These are phyloP conservation scores for Selaginella tamariscina DNA, from an alignment of 75 land plant species.

Conservation along the genomic window DNA sequence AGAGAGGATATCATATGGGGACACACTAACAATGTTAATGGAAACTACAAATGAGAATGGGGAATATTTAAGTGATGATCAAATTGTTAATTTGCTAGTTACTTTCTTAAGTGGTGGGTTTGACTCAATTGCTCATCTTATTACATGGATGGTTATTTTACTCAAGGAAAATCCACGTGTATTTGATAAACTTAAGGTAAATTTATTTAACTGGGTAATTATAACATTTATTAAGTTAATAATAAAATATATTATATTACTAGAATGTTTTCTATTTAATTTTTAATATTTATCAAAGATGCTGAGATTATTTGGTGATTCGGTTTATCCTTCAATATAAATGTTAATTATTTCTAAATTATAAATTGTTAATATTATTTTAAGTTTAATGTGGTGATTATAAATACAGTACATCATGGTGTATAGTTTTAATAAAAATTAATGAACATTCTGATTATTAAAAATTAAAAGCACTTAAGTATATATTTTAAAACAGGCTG, in stretches of 20 bases:
- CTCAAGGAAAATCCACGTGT: slow-evolving; percentile 38
- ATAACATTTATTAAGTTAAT: no score
- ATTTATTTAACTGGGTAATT: no score
- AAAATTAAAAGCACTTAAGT: no score
- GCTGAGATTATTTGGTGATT: no score
- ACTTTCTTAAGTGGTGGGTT: slow-evolving; percentile 63
- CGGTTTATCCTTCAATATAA: neutral
- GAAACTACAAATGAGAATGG: slow-evolving; percentile 48
- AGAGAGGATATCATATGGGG: slow-evolving; percentile 6
- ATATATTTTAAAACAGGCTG: slow-evolving; percentile 30
- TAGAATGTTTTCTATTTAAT: no score
- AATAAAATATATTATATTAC: no score
- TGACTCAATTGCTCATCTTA: slow-evolving; percentile 54
- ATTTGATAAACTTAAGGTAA: slow-evolving; percentile 45
- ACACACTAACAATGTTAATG: slow-evolving; percentile 48
- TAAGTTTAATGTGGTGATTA: no score
- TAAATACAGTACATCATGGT: no score
- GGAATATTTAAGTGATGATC: slow-evolving; percentile 36
- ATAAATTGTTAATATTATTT: neutral
- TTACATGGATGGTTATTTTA: slow-evolving; percentile 51
- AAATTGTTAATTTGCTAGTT: slow-evolving; percentile 49
- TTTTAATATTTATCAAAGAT: no score
- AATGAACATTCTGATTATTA: no score
- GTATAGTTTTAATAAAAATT: no score
- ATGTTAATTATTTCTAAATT: no score